These are phyloP conservation scores for Aspergillus brunneoviolaceus DNA, from an alignment of 2,329 filamentous ascomycete species.

Conservation along the genomic window DNA sequence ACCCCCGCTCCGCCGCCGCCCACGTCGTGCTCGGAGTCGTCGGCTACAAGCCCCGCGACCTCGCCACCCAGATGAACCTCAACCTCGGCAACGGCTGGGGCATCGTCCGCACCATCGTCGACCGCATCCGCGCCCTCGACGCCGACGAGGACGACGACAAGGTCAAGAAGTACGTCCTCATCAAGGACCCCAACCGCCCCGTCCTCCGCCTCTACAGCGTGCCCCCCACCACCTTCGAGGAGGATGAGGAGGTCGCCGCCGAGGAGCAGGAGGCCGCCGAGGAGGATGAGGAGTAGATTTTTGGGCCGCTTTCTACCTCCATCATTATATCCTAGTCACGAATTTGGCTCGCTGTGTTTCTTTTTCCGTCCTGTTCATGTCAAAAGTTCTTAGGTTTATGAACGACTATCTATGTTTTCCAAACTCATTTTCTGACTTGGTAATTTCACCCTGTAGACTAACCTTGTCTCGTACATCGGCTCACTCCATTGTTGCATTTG, in stretches of 20 bases:
- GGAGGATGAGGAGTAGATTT: constrained; percentile 46
- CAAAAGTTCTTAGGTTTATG: too few relatives aligned
- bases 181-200: constrained; percentile 94
- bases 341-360: neutral
- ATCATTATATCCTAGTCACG: neutral
- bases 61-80: constrained; percentile 96
- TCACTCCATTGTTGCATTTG: too few relatives aligned
- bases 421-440: too few relatives aligned
- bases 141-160: constrained; percentile 44
- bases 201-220: constrained; percentile 92
- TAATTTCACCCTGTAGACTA: too few relatives aligned
- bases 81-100: constrained; percentile 97
- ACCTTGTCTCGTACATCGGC: too few relatives aligned
- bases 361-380: neutral
- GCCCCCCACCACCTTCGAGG: constrained; percentile 82
- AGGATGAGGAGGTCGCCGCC: constrained; percentile 69
- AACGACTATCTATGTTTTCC: too few relatives aligned
- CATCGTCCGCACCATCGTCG: constrained; percentile 95
- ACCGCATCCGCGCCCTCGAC: constrained; percentile 60
- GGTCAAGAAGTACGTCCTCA: constrained; percentile 53
- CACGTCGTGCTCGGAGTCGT: constrained; percentile 95
- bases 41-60: constrained; percentile 97
- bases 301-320: neutral
- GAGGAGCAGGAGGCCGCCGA: constrained; percentile 57
- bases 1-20: constrained; percentile 87